phyloP scores from a whole-genome alignment of 2,329 filamentous ascomycete species.

The Monilinia fructicola region DNA sequence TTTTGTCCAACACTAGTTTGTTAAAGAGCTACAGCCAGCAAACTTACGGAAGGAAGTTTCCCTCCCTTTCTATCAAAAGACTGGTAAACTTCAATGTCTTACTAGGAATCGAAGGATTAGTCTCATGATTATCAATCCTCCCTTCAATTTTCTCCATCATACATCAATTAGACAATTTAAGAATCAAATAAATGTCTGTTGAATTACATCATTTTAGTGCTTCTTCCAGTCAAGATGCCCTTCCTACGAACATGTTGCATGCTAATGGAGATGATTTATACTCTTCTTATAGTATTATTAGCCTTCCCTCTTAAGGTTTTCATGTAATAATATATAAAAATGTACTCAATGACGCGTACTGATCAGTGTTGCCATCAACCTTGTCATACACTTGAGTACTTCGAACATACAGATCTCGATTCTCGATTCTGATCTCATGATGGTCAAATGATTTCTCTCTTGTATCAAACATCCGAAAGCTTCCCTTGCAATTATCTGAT shows the following conservation, averaged over 20 bases:
- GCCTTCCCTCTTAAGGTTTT: neutral
- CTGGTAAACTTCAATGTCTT: neutral
- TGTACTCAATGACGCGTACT: neutral
- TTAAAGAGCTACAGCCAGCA: neutral
- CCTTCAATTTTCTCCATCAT: conserved; percentile 9
- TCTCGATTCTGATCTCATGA: neutral
- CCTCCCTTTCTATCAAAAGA: neutral
- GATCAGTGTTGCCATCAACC: neutral
- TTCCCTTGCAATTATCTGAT: neutral
- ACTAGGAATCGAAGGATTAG: neutral
- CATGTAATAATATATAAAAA: neutral
- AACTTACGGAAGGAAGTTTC: neutral
- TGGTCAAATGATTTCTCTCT: neutral
- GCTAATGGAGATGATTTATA: neutral
- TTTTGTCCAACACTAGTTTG: neutral
- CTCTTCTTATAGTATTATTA: neutral
- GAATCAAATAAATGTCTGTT: neutral
- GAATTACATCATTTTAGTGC: neutral
- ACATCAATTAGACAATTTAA: neutral
- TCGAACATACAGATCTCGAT: neutral
- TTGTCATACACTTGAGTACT: neutral
- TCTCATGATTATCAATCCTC: neutral
- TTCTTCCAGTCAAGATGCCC: neutral
- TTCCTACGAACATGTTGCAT: neutral
- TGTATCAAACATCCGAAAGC: neutral